Evolutionary conservation across 2,329 filamentous ascomycete genomes (phyloP), one percentile per base, ranked within the genome.

Genomic region (Nannizziopsis barbatae): DNA sequence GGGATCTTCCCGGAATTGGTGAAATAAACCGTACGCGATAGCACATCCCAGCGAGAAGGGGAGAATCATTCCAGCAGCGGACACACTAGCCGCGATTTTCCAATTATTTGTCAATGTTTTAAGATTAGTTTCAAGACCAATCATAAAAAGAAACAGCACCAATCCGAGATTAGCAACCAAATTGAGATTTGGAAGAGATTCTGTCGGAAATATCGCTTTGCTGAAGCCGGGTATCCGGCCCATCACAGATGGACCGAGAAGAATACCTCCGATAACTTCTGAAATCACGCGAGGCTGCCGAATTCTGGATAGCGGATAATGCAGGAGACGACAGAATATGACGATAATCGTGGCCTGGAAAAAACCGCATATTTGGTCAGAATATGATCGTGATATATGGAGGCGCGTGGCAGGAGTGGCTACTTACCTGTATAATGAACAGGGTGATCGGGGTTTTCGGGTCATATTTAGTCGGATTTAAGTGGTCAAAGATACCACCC

Each of bases 201-300:
- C 76, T 0, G 71, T 60, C 0, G 88, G 87, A 60, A 95, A 95
- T 55, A 95, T 90, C 54, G 82, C 73, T 2, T 72, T 66, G 44
- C 78, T 73, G 68, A 94, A 95, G 35, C 81, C 80, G 1, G 86
- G 86, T 17, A 94, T 87, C 45, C 83, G 80, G 60, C 87, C 87
- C 79, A 94, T 83, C 17, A 93, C 84, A 0, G 88, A 92, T 1
- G 88, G 88, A 2, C 88, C 88, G 1, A 95, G 75, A 33, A 95
- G 65, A 59, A 92, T 86, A 46, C 85, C 86, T n/a, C 83, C 84
- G 48, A 90, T 79, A 50, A 92, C 85, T 67, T 92, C 86, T 43
- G 85, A 83, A 57, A 92, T 89, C 56, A 92, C 86, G 41, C 83
- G 79, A 53, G 86, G 86, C 61, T 92, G 86, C 49, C 83, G 80